A percentile compares a stretch with the other conserved stretches of the same genome.
Conservation (phyloP, 495 filamentous ascomycete species). For the Trichoderma asperelloides region DNA sequence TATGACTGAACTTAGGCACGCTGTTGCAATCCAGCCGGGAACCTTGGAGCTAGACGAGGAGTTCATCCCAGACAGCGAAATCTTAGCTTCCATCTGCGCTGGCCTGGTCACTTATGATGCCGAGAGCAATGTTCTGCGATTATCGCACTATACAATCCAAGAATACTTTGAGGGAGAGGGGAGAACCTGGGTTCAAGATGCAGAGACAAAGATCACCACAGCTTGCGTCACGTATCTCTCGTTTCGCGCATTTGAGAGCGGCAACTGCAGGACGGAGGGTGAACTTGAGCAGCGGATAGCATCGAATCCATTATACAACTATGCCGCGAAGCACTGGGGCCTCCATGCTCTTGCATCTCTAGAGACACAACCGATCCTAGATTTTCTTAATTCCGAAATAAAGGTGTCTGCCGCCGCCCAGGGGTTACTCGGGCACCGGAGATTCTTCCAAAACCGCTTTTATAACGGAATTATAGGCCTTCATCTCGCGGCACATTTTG, state of each 20-base stretch:
- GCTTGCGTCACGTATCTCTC: constrained; percentile 39
- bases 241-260: constrained; percentile 17
- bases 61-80: constrained; percentile 26
- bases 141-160: constrained; percentile 48
- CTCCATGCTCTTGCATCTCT: background rate
- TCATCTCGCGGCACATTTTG: background rate
- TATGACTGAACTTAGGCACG: constrained; percentile 37
- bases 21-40: constrained; percentile 30
- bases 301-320: background rate
- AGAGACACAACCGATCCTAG: background rate
- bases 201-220: constrained; percentile 25
- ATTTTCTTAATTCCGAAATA: background rate
- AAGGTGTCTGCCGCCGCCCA: background rate
- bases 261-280: constrained; percentile 18
- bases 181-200: constrained; percentile 26
- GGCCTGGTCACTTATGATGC: constrained; percentile 45
- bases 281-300: background rate
- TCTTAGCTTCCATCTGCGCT: constrained; percentile 39
- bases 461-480: background rate
- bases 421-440: too few relatives aligned
- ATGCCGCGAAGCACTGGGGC: background rate
- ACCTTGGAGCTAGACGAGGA: constrained; percentile 28
- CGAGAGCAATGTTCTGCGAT: constrained; percentile 36
- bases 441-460: too few relatives aligned
- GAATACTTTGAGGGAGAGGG: constrained; percentile 38